Conservation (phyloP, 306 rosid genomes). For the Elaeagnus macrophylla region DNA sequence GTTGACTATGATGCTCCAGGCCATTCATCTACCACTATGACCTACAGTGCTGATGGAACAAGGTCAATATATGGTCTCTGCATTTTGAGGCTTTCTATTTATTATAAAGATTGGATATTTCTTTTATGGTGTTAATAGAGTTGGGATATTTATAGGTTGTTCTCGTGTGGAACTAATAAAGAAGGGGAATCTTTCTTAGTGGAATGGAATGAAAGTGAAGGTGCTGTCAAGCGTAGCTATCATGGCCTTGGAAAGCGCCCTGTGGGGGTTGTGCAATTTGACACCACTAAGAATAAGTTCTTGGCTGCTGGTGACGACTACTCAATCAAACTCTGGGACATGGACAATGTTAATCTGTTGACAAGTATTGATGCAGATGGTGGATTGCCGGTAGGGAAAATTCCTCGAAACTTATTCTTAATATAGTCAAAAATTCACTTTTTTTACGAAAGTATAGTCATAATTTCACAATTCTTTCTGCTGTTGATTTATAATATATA, state of each 20-base stretch:
- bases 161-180: constrained; percentile 95
- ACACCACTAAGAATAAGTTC: constrained; percentile 89
- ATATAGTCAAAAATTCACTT: not conserved
- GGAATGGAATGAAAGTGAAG: constrained; percentile 99
- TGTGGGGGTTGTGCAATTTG: constrained; percentile 86
- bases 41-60: not conserved
- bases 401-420: not conserved
- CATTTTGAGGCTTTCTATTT: not conserved
- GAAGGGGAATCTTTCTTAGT: constrained; percentile 96
- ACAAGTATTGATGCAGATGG: constrained; percentile 74
- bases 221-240: constrained; percentile 86
- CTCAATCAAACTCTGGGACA: constrained; percentile 89
- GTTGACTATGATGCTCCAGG: not conserved
- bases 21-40: not conserved
- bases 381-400: constrained; percentile 64
- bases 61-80: constrained; percentile 10
- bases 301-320: constrained; percentile 92
- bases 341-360: constrained; percentile 63
- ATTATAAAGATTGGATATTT: not conserved
- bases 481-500: not conserved
- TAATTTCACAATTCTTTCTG: too few relatives aligned
- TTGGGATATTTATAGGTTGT: constrained; percentile 39
- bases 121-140: too few relatives aligned
- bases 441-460: not conserved
- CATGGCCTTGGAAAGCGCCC: constrained; percentile 90